These are phyloP conservation scores for Oryza rufipogon DNA, from an alignment of 176 grass and related monocot genomes.

Conservation along the genomic window DNA sequence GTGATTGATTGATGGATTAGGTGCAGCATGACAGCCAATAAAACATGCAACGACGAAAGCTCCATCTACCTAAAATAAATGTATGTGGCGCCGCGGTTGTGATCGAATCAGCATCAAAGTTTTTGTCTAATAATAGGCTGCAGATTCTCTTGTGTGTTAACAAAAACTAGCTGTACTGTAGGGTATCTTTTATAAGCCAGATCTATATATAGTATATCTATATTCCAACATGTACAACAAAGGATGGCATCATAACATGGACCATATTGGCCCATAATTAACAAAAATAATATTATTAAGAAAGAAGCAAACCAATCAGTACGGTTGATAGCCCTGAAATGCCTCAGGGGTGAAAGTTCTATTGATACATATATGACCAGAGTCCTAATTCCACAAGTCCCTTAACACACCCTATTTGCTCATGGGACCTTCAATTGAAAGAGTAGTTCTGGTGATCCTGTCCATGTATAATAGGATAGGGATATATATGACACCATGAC, in stretches of 20 bases:
- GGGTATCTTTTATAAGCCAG: not conserved
- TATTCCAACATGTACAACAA: constrained; percentile 7
- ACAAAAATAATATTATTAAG: not conserved
- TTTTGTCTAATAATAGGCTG: constrained; percentile 7
- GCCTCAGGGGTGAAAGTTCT: not conserved
- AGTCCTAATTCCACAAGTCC: no score
- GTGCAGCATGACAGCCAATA: not conserved
- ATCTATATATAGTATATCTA: not conserved
- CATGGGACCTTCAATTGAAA: no score
- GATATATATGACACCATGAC: no score
- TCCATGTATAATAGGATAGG: no score
- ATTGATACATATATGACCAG: no score
- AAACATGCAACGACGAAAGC: not conserved
- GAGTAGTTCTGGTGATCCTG: no score
- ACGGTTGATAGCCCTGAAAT: not conserved
- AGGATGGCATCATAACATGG: not conserved
- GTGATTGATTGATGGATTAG: not conserved
- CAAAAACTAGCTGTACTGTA: not conserved
- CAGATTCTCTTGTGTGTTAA: not conserved
- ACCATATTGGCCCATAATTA: not conserved
- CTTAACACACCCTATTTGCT: no score
- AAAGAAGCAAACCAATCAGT: not conserved
- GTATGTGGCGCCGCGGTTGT: constrained; percentile 29
- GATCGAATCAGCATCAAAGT: not conserved
- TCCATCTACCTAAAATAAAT: not conserved